phyloP scores from a whole-genome alignment of 176 grass and related monocot species.

The Tillandsia fasciculata region DNA sequence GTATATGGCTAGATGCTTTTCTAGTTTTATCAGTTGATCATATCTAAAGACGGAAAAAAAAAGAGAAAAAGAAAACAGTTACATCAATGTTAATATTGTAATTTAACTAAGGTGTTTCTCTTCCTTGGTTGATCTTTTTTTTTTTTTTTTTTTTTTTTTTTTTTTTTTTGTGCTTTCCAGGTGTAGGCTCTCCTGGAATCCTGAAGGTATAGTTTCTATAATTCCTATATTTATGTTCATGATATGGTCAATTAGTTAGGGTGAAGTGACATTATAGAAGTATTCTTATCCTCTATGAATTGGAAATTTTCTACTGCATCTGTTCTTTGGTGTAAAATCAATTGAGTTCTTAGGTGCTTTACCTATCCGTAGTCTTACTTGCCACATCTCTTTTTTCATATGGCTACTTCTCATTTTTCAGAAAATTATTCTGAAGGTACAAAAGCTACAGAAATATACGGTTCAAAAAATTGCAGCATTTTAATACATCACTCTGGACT shows the following conservation, averaged over 20 bases:
- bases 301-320: background rate
- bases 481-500: too few species aligned
- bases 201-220: constrained; percentile 6
- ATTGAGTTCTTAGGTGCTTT: background rate
- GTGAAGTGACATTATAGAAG: background rate
- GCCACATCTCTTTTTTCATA: too few species aligned
- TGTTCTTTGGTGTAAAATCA: background rate
- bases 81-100: background rate
- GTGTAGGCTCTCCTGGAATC: background rate
- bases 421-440: too few species aligned
- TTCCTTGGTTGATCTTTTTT: background rate
- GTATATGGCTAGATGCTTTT: constrained; percentile 10
- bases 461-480: too few species aligned
- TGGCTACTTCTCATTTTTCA: too few species aligned
- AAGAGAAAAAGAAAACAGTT: background rate
- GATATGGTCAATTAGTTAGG: background rate
- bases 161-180: constrained; percentile 9
- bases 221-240: background rate
- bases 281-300: background rate
- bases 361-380: too few species aligned
- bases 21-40: background rate
- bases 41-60: background rate
- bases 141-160: background rate
- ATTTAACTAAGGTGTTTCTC: background rate
- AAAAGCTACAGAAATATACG: too few species aligned